phyloP scores from a whole-genome alignment of 2,329 filamentous ascomycete species.

The Trichocomaceae sp. region DNA sequence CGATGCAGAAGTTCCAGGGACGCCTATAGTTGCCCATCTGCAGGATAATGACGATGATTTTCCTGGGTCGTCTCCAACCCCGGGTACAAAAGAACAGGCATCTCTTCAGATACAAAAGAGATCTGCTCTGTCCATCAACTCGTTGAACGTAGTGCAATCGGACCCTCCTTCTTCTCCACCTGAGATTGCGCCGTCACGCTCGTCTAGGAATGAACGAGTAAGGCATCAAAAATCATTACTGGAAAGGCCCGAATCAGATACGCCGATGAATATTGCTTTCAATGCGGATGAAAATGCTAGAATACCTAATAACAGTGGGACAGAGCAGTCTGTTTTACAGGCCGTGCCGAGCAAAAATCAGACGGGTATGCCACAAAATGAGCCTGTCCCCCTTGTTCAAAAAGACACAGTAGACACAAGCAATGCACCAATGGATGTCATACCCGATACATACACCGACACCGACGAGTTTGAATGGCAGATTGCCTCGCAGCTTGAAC shows the following conservation, averaged over 20 bases:
- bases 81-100: constrained; percentile 32
- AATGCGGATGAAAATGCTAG: constrained; percentile 1
- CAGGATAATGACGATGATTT: constrained; percentile 40
- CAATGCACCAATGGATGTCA: constrained; percentile 17
- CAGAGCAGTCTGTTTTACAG: neutral
- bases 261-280: neutral
- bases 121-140: constrained; percentile 29
- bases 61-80: constrained; percentile 49
- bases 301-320: neutral
- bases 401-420: neutral
- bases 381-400: neutral
- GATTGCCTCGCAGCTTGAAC: constrained; percentile 40
- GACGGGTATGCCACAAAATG: neutral
- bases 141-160: constrained; percentile 17
- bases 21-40: constrained; percentile 36
- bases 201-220: neutral
- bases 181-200: constrained; percentile 13
- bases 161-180: constrained; percentile 35
- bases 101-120: constrained; percentile 25
- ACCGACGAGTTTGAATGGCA: constrained; percentile 39
- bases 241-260: neutral
- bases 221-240: neutral
- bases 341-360: neutral
- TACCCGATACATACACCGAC: constrained; percentile 30
- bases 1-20: constrained; percentile 29